A percentile compares a stretch with the other conserved stretches of the same genome.
These are phyloP conservation scores for Ceratocystis diversiconidia DNA, from an alignment of 2,329 filamentous ascomycete species.

Conservation along the genomic window DNA sequence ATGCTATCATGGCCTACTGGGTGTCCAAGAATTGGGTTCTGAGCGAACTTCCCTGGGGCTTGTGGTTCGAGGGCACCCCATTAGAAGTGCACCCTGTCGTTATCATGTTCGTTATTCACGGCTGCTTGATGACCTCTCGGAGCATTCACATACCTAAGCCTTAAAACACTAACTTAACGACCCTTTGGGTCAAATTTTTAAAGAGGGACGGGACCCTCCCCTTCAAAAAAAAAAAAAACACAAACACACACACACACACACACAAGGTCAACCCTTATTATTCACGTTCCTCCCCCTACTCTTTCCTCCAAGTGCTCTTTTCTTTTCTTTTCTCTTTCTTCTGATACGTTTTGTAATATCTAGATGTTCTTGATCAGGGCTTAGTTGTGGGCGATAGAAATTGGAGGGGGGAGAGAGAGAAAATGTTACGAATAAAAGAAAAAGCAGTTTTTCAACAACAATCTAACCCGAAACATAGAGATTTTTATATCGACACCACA, in stretches of 20 bases:
- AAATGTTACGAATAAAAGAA: background rate
- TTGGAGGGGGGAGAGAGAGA: background rate
- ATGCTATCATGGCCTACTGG: constrained; percentile 80
- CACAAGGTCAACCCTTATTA: background rate
- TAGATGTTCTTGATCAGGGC: background rate
- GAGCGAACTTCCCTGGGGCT: constrained; percentile 62
- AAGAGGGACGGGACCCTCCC: background rate
- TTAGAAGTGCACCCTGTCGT: constrained; percentile 78
- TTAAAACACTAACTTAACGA: constrained; percentile 22
- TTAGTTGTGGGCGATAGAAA: background rate
- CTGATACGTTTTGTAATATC: constrained; percentile 5
- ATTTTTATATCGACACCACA: background rate
- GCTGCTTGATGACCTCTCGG: constrained; percentile 90
- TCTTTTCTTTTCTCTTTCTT: background rate
- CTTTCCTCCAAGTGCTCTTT: background rate
- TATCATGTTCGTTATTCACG: constrained; percentile 71
- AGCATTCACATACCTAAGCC: constrained; percentile 90
- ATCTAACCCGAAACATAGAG: background rate
- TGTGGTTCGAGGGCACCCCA: constrained; percentile 48
- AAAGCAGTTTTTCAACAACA: constrained; percentile 2
- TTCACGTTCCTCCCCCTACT: background rate
- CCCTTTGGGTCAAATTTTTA: too few relatives aligned
- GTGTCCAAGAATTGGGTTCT: constrained; percentile 66
- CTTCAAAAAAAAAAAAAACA: background rate
- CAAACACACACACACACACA: background rate